Evolutionary conservation across 345 rosid genomes (phyloP), one percentile per base, ranked within the genome.

Genomic region (Crucihimalaya himalaica): DNA sequence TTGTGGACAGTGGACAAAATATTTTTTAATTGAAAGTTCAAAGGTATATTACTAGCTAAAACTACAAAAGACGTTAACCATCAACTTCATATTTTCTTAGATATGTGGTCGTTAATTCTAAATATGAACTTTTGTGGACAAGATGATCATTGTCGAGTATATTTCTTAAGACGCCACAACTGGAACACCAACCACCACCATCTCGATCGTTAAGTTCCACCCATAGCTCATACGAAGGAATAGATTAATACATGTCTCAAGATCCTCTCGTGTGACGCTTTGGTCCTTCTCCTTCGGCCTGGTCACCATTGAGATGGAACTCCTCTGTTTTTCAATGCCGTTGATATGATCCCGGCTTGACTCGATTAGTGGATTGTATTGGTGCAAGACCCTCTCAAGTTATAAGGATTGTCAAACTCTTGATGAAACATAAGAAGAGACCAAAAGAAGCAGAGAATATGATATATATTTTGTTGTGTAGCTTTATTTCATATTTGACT

Each of bases 171-270:
- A 86, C 1, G 85, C 86, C 63, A 84, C 78, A 7, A 83, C 65
- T 0, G 90, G 88, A 35, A 83, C 81, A 1, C 88, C 93, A 1
- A 84, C 73, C 2, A 34, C 80, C 43, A 84, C 56, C 0, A 85
- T 75, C 74, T 88, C 88, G 0, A 82, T 63, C 25, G 81, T 54
- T 14, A 88, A 86, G 68, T 83, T 88, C 89, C 87, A 84, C 3
- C 92, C 88, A 3, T 87, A 80, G 10, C 86, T 88, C 2, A 85
- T 84, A 88, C 50, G 10, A 86, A 88, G 56, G 88, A 86, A 52
- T 81, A 79, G 12, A 80, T 40, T 5, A 83, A 74, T 23, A 11
- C 66, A 61, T 88, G 86, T 63, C 57, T 73, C 13, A 86, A 47
- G 11, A 86, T 87, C 46, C 29, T 80, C 79, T 83, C 87, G 2